A percentile compares a stretch with the other conserved stretches of the same genome.
These are phyloP conservation scores for Sphagnum contortum DNA, from an alignment of 225 moss, liverwort and hornwort species.

Conservation along the genomic window DNA sequence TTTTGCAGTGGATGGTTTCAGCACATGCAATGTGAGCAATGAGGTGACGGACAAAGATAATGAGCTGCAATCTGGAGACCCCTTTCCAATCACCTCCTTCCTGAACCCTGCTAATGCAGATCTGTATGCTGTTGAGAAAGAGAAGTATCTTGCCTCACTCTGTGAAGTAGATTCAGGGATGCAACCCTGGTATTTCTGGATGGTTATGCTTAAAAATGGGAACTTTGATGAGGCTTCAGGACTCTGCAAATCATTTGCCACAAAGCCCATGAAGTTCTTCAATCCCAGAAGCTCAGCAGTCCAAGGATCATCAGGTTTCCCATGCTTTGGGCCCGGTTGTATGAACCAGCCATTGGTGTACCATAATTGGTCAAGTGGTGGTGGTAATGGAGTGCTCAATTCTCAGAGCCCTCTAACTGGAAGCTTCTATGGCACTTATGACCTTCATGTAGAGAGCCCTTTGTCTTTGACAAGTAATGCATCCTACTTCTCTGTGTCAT, in stretches of 20 bases:
- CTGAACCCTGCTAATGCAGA: constrained; percentile 39
- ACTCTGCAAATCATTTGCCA: constrained; percentile 45
- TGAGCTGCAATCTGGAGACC: constrained; percentile 40
- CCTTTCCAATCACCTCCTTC: constrained; percentile 43
- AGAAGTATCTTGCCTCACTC: constrained; percentile 59
- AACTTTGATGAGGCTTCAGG: constrained; percentile 58
- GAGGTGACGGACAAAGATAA: constrained; percentile 58
- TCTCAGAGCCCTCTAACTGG: constrained; percentile 28
- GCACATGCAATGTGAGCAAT: constrained; percentile 19
- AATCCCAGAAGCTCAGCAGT: constrained; percentile 7
- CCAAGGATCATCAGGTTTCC: constrained; percentile 23
- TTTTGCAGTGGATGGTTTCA: too few species aligned
- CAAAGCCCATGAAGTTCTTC: constrained; percentile 8
- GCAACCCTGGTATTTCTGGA: constrained; percentile 78
- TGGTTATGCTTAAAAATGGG: constrained; percentile 95
- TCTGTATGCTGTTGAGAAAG: constrained; percentile 70
- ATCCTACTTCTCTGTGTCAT: constrained; percentile 68
- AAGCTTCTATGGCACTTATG: constrained; percentile 74
- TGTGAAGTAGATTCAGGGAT: constrained; percentile 19
- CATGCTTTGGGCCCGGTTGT: constrained; percentile 85
- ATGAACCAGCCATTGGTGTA: constrained; percentile 81
- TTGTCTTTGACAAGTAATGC: constrained; percentile 6
- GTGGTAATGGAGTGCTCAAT: neutral
- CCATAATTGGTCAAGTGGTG: constrained; percentile 32
- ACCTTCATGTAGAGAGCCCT: constrained; percentile 21